Evolutionary conservation across 768 basidiomycete genomes (phyloP).

Genomic region (Tricholoma sp.): DNA sequence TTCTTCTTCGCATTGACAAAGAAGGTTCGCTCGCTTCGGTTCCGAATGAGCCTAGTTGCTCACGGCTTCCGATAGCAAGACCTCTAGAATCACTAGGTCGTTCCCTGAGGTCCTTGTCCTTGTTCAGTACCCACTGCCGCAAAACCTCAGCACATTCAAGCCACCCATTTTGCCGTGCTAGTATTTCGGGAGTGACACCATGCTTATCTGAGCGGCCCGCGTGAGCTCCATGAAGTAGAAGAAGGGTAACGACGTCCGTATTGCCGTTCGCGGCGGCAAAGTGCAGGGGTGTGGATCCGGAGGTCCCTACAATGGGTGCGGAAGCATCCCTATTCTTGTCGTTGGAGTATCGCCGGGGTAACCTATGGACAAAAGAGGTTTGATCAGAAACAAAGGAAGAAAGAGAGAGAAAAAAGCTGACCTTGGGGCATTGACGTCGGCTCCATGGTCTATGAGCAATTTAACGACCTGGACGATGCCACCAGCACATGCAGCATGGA

Average conservation of each 20-base stretch:
- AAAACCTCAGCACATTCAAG: slow-evolving; percentile 71
- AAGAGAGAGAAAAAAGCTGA: slow-evolving; percentile 27
- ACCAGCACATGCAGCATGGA: slow-evolving; percentile 91
- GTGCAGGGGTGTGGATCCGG: slow-evolving; percentile 93
- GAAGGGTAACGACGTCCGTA: slow-evolving; percentile 64
- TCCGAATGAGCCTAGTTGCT: slow-evolving; percentile 15
- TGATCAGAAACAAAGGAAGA: slow-evolving; percentile 6
- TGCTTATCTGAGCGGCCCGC: slow-evolving; percentile 85
- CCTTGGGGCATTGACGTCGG: slow-evolving; percentile 98
- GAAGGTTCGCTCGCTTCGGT: slow-evolving; percentile 24
- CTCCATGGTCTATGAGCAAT: slow-evolving; percentile 86
- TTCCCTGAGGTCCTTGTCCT: slow-evolving; percentile 57
- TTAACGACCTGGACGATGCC: slow-evolving; percentile 86
- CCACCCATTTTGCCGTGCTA: slow-evolving; percentile 80
- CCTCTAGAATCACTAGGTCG: slow-evolving; percentile 26
- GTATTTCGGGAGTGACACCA: slow-evolving; percentile 79
- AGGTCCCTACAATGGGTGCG: slow-evolving; percentile 69
- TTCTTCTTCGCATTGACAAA: slow-evolving; percentile 36
- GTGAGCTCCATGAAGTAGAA: slow-evolving; percentile 81
- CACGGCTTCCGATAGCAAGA: slow-evolving; percentile 10
- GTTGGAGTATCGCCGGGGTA: slow-evolving; percentile 69
- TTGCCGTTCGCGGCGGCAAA: slow-evolving; percentile 97
- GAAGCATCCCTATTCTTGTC: slow-evolving; percentile 62
- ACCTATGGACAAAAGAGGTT: slow-evolving; percentile 31
- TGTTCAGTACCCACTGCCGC: slow-evolving; percentile 58